Evolutionary conservation across 2,329 filamentous ascomycete species (phyloP), one percentile per base, ranked within the genome.

Genomic region (Stemphylium vesicarium): DNA sequence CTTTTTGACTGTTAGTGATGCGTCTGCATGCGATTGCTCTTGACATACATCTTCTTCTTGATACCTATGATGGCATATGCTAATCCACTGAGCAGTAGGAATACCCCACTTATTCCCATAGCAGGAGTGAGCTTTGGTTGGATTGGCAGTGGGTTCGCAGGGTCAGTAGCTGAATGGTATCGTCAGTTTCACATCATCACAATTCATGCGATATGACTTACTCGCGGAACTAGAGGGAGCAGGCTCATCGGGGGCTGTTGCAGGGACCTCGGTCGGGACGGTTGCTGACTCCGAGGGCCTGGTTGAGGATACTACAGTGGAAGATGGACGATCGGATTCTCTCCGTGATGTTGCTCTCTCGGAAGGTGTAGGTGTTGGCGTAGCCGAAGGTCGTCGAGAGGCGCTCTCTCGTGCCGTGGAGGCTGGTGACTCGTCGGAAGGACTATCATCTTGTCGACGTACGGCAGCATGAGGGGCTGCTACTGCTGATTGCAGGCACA

Each of bases 11-110:
- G 54, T 74, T 37, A 74, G 65, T 50, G n/a, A 6, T 3, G 26
- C 24, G 29, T 18, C 22, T 13, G 37, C 11, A 4, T 8, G 40
- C 32, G 4, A 22, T 16, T 20, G 13, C 37, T 7, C 9, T 8
- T 15, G 33, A 56, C 61, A 36, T 57, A 82, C 85, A 85, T 88
- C 73, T 84, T 83, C 68, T 91, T 91, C 75, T 91, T 94, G 68
- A 96, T 91, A 1, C 93, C 93, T 62, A 96, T 83, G 16, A 96
- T 76, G 7, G 85, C 83, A 70, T 95, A 89, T 6, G 85, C 79
- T 8, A 83, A 69, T n/a, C 94, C 94, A 8, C 87, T 85, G 4
- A 87, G 71, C 38, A 98, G 81, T 56, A 98, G 80, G 44, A 97
- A 80, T 16, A 88, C 84, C 20, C 93, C 94, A 31, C 87, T 88